Evolutionary conservation across 2,329 filamentous ascomycete genomes (phyloP).

Genomic region (Aspergillus puulaauensis): DNA sequence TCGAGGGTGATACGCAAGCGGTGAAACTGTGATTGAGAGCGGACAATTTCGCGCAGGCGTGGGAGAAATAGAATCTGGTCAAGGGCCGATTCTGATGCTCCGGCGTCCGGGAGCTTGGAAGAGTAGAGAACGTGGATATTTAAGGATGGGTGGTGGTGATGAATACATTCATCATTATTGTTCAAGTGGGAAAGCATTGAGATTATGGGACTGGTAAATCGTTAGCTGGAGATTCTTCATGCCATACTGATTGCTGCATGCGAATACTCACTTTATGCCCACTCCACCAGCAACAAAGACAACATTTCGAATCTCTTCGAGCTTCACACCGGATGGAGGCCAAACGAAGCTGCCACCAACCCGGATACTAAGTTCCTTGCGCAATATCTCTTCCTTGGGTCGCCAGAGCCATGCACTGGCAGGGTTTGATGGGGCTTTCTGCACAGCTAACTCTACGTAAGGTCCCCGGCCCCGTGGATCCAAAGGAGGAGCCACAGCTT

Average conservation of each 20-base stretch:
- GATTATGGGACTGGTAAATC: slow-evolving; percentile 60
- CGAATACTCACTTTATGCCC: slow-evolving; percentile 66
- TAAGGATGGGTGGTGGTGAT: slow-evolving; percentile 25
- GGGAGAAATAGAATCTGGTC: slow-evolving; percentile 49
- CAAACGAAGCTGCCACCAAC: slow-evolving; percentile 81
- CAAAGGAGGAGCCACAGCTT: slow-evolving; percentile 20
- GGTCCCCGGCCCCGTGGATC: slow-evolving; percentile 31
- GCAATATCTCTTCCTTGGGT: slow-evolving; percentile 55
- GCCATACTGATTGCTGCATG: not conserved
- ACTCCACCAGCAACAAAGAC: slow-evolving; percentile 80
- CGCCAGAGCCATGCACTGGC: slow-evolving; percentile 76
- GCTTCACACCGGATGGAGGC: slow-evolving; percentile 56
- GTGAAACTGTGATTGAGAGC: slow-evolving; percentile 25
- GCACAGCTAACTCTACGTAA: slow-evolving; percentile 77
- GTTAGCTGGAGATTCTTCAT: slow-evolving; percentile 7
- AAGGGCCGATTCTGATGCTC: slow-evolving; percentile 15
- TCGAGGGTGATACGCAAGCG: slow-evolving; percentile 31
- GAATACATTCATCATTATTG: slow-evolving; percentile 36
- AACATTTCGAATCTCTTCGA: slow-evolving; percentile 53
- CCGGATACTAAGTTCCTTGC: slow-evolving; percentile 62
- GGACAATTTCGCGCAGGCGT: slow-evolving; percentile 42
- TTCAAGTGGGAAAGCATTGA: slow-evolving; percentile 67
- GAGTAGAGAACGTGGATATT: slow-evolving; percentile 66
- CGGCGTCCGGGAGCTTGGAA: slow-evolving; percentile 41
- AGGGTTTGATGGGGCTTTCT: slow-evolving; percentile 68